Percentiles rank a stretch among this genome's conserved stretches.
Evolutionary conservation across 805 yeast genomes (phyloP).

Genomic region (Zygosaccharomyces siamensis): DNA sequence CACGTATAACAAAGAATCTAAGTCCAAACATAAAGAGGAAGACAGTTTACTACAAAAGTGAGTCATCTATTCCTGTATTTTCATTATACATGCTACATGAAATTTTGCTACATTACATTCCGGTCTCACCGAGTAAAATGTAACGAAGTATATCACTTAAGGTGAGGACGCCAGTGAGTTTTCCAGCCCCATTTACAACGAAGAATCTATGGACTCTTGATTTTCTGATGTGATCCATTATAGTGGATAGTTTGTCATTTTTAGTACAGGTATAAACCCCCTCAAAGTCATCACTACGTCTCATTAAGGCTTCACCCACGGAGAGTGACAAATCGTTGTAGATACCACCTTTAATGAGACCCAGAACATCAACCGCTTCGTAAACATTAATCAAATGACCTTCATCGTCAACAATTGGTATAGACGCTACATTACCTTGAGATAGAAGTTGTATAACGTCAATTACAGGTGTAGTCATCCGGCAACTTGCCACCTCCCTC

Average conservation of each 20-base stretch:
- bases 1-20: neutral
- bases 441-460: slow-evolving; percentile 84
- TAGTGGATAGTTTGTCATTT: slow-evolving; percentile 78
- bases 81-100: neutral
- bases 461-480: slow-evolving; percentile 86
- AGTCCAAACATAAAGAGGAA: too few relatives aligned
- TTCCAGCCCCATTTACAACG: slow-evolving; percentile 81
- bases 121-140: slow-evolving; percentile 56
- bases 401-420: slow-evolving; percentile 83
- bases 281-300: slow-evolving; percentile 87
- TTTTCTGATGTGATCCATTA: slow-evolving; percentile 88
- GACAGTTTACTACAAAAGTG: too few relatives aligned
- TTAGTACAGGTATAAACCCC: slow-evolving; percentile 95
- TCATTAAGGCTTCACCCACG: slow-evolving; percentile 93
- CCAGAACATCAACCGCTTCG: slow-evolving; percentile 92
- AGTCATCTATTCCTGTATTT: neutral
- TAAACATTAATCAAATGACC: slow-evolving; percentile 73
- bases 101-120: slow-evolving; percentile 2
- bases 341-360: slow-evolving; percentile 89
- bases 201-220: slow-evolving; percentile 87
- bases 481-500: slow-evolving; percentile 62
- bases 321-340: slow-evolving; percentile 84
- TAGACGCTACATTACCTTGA: slow-evolving; percentile 76
- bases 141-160: slow-evolving; percentile 86
- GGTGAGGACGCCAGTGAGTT: slow-evolving; percentile 77